phyloP scores from a whole-genome alignment of 331 rosid genomes.

The Pyrus hybrid region DNA sequence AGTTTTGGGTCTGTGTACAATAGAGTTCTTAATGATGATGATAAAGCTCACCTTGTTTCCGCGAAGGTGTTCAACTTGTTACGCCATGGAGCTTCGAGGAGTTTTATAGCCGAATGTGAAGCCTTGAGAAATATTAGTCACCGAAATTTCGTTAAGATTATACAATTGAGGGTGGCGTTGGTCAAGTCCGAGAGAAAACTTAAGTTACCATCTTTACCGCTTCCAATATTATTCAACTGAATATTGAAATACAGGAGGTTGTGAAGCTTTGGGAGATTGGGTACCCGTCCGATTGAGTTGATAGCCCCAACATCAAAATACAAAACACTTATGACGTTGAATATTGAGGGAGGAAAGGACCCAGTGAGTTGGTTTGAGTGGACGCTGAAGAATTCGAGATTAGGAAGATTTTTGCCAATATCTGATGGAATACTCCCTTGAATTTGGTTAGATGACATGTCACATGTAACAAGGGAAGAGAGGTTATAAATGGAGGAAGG shows the following conservation, averaged over 20 bases:
- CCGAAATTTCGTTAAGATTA: slow-evolving; percentile 10
- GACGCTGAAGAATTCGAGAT: background rate
- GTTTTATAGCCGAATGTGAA: slow-evolving; percentile 16
- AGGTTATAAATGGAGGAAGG: too few relatives aligned
- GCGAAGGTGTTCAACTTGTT: slow-evolving; percentile 9
- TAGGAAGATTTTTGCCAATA: background rate
- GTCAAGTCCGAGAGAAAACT: background rate
- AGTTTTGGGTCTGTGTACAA: background rate
- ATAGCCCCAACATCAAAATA: background rate
- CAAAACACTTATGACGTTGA: background rate
- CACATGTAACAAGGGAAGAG: too few relatives aligned
- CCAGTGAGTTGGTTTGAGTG: background rate
- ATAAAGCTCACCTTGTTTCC: background rate
- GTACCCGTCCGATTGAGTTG: background rate
- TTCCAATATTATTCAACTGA: background rate
- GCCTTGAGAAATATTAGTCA: slow-evolving; percentile 10
- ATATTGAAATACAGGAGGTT: fast-evolving
- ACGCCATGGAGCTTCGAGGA: background rate
- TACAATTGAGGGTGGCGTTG: background rate
- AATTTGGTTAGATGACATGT: too few relatives aligned
- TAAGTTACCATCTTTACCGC: background rate
- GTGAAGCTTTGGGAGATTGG: background rate
- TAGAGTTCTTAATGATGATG: background rate
- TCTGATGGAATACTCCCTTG: too few relatives aligned
- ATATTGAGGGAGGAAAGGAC: background rate